These are phyloP conservation scores for Phytophthora fragariaefolia DNA, from an alignment of 352 stramenopile genomes.

Conservation along the genomic window DNA sequence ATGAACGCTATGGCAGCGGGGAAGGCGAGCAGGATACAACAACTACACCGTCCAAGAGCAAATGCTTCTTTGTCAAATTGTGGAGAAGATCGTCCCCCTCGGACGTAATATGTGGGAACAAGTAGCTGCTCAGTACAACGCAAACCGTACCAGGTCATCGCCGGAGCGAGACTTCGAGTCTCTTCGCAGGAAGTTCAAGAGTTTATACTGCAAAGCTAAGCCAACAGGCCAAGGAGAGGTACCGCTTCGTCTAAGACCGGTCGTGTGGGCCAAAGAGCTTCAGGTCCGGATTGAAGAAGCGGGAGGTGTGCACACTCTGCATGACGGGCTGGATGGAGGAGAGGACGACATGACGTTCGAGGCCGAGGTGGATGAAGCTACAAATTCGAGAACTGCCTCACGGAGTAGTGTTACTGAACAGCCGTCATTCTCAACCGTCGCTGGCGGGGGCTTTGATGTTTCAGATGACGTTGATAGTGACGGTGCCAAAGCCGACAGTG, in stretches of 20 bases:
- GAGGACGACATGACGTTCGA: neutral
- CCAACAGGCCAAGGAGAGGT: neutral
- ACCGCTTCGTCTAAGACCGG: neutral
- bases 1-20: too few species aligned
- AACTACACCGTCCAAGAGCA: neutral
- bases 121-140: slow-evolving; percentile 1
- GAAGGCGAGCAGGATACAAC: neutral
- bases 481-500: neutral
- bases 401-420: neutral
- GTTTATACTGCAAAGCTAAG: neutral
- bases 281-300: neutral
- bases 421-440: neutral
- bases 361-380: neutral
- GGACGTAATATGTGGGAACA: slow-evolving; percentile 3
- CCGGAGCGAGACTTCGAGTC: slow-evolving; percentile 4
- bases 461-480: neutral
- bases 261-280: neutral
- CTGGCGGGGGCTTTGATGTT: neutral
- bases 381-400: neutral
- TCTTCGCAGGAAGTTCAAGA: slow-evolving; percentile 6
- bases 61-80: neutral
- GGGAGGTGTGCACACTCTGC: neutral
- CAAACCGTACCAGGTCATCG: neutral
- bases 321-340: neutral
- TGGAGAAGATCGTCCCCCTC: neutral